These are phyloP conservation scores for Mesostigma viride DNA, from an alignment of 139 green algal species.

Conservation along the genomic window DNA sequence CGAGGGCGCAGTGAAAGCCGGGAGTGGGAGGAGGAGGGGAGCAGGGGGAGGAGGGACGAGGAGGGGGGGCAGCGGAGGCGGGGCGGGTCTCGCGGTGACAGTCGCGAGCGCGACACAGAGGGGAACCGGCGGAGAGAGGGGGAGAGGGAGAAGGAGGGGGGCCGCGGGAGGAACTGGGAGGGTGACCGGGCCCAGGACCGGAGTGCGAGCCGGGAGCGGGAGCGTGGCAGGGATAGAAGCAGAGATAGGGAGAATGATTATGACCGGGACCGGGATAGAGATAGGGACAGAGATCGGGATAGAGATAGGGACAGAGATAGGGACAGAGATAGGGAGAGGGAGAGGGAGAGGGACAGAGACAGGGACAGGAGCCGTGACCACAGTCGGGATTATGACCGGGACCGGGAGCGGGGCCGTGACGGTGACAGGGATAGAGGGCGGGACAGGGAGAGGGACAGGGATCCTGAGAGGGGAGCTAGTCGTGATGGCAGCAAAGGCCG, in stretches of 20 bases:
- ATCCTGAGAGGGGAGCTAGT: slow-evolving; percentile 10
- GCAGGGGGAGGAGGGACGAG: neutral
- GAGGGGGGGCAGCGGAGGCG: neutral
- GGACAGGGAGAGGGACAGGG: slow-evolving; percentile 5
- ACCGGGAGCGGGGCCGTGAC: slow-evolving; percentile 3
- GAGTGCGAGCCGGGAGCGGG: neutral
- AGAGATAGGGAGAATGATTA: slow-evolving; percentile 12
- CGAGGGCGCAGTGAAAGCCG: neutral
- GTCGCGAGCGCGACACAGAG: slow-evolving; percentile 3
- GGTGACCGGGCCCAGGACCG: slow-evolving; percentile 9
- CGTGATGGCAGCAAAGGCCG: too few species aligned
- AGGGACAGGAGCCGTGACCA: slow-evolving; percentile 8
- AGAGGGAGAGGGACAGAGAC: neutral
- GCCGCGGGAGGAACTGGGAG: slow-evolving; percentile 7
- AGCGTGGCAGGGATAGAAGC: slow-evolving; percentile 7
- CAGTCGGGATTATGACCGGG: slow-evolving; percentile 1
- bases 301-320: too few species aligned
- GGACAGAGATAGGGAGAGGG: too few species aligned
- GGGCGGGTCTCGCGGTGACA: neutral
- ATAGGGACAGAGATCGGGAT: too few species aligned
- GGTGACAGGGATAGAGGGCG: slow-evolving; percentile 8
- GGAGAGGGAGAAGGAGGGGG: slow-evolving; percentile 17
- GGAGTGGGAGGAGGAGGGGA: slow-evolving; percentile 24
- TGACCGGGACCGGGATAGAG: too few species aligned
- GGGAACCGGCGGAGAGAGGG: neutral